phyloP scores from a whole-genome alignment of 176 grass and related monocot species.

The Cocos nucifera region DNA sequence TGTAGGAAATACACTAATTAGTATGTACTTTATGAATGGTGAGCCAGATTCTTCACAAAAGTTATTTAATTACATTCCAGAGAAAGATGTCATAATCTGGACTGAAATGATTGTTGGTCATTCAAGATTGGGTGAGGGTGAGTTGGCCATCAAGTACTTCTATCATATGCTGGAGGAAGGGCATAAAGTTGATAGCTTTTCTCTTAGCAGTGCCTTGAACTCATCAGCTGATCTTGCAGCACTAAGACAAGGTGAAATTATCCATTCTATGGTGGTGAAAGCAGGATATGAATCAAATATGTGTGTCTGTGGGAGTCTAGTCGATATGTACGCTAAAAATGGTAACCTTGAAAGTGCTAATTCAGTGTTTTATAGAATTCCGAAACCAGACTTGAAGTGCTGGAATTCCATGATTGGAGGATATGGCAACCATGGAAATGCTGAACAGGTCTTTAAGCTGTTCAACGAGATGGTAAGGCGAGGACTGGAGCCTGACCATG shows the following conservation, averaged over 20 bases:
- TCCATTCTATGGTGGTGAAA: conserved; percentile 66
- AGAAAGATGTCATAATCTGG: conserved; percentile 90
- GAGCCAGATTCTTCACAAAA: conserved; percentile 34
- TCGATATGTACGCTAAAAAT: conserved; percentile 85
- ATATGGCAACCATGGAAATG: conserved; percentile 58
- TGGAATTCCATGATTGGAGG: conserved; percentile 90
- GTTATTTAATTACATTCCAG: conserved; percentile 40
- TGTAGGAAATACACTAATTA: conserved; percentile 72
- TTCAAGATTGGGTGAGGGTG: conserved; percentile 52
- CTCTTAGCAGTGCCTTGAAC: conserved; percentile 77
- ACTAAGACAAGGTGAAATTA: conserved; percentile 71
- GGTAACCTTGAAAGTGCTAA: conserved; percentile 42
- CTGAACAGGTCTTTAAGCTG: conserved; percentile 64
- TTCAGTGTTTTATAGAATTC: conserved; percentile 42
- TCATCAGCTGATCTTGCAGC: conserved; percentile 46
- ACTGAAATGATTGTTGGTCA: conserved; percentile 90
- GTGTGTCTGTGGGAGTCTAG: conserved; percentile 65
- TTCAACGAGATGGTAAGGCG: conserved; percentile 57
- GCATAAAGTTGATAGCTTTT: conserved; percentile 74
- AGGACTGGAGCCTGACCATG: conserved; percentile 55
- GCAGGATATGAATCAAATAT: conserved; percentile 55
- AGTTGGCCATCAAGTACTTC: conserved; percentile 69
- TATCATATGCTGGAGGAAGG: conserved; percentile 47
- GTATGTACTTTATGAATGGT: conserved; percentile 81
- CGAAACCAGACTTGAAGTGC: conserved; percentile 66